These are phyloP conservation scores for Pyrus hybrid DNA, from an alignment of 331 rosid genomes.

Conservation along the genomic window DNA sequence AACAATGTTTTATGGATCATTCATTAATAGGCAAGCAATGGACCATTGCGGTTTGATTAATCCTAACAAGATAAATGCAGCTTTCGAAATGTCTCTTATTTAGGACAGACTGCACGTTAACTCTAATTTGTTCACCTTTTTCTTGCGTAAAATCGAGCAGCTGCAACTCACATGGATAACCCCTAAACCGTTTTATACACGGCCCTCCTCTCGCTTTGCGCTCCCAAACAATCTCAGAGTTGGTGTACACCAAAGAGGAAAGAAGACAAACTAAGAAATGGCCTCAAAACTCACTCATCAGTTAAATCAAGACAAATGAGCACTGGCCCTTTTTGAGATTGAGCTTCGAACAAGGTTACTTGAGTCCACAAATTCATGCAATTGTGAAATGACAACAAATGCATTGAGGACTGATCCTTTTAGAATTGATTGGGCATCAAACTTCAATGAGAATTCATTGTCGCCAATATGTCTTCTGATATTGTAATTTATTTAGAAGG, in stretches of 20 bases:
- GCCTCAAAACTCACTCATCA: not conserved
- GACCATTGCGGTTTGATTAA: not conserved
- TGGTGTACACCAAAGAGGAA: not conserved
- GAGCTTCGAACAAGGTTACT: not conserved
- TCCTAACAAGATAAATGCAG: not conserved
- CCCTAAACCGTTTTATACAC: not conserved
- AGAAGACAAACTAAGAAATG: not conserved
- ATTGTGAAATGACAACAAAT: no score
- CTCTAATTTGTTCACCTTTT: not conserved
- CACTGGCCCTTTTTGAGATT: no score
- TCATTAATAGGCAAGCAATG: no score
- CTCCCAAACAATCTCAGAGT: not conserved
- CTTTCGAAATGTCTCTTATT: not conserved
- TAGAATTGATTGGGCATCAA: not conserved
- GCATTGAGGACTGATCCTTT: not conserved
- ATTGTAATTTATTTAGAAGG: no score
- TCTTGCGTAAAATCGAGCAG: not conserved
- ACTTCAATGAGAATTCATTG: not conserved
- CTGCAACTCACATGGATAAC: slow-evolving; percentile 9
- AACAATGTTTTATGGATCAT: no score
- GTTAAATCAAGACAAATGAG: not conserved
- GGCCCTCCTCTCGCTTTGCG: not conserved
- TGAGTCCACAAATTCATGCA: not conserved
- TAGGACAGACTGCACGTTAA: not conserved
- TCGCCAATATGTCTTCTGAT: slow-evolving; percentile 4